Evolutionary conservation across 108 stramenopile genomes (phyloP).

Genomic region (Discostella pseudostelligera): DNA sequence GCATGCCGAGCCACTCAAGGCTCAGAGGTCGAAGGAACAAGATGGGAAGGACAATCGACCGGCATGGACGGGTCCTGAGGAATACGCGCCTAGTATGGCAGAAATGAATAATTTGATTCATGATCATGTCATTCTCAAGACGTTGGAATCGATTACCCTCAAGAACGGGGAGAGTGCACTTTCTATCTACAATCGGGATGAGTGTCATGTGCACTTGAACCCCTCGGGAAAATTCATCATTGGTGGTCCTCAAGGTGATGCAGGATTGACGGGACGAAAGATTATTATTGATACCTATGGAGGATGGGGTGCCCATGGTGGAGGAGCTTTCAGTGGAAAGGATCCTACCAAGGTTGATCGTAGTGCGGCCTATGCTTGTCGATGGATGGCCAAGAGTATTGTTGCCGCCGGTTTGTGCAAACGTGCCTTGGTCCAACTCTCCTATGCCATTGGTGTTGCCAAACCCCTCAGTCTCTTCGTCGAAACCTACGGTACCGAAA

Average conservation of each 20-base stretch:
- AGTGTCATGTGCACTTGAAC: conserved; percentile 95
- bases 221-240: conserved; percentile 95
- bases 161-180: conserved; percentile 68
- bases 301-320: conserved; percentile 98
- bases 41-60: conserved; percentile 93
- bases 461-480: conserved; percentile 93
- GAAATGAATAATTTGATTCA: conserved; percentile 86
- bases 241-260: conserved; percentile 97
- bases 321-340: conserved; percentile 97
- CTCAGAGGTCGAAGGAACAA: conserved; percentile 92
- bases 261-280: conserved; percentile 96
- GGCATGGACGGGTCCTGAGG: conserved; percentile 78
- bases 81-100: conserved; percentile 75
- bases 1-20: conserved; percentile 89
- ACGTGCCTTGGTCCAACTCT: conserved; percentile 90
- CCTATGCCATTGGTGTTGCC: conserved; percentile 96
- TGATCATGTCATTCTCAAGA: conserved; percentile 76
- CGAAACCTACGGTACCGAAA: conserved; percentile 93
- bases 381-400: conserved; percentile 97
- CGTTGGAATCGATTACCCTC: conserved; percentile 74
- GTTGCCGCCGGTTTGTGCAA: conserved; percentile 93
- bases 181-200: conserved; percentile 72
- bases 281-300: conserved; percentile 99
- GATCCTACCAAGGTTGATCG: conserved; percentile 98
- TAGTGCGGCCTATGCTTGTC: conserved; percentile 94